Conservation (phyloP, 2,329 filamentous ascomycete species). For the Trichothecium sympodiale region DNA sequence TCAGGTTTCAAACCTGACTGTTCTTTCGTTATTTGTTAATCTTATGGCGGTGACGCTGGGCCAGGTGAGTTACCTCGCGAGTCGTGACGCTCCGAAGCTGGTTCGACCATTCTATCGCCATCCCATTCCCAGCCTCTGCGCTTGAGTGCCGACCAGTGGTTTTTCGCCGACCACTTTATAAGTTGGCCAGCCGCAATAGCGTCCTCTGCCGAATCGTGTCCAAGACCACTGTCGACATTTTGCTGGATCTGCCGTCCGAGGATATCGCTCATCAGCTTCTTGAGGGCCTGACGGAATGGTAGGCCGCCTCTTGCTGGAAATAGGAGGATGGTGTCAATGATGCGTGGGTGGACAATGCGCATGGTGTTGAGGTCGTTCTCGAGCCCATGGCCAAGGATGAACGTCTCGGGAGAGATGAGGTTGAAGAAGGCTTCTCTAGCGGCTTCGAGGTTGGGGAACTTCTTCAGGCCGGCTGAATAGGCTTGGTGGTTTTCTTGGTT, state of each 20-base stretch:
- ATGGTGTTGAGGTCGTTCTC: slow-evolving; percentile 89
- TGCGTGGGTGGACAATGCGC: slow-evolving; percentile 71
- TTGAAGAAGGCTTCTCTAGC: slow-evolving; percentile 71
- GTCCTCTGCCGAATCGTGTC: slow-evolving; percentile 90
- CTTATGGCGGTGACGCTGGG: too few species aligned
- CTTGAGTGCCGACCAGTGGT: slow-evolving; percentile 59
- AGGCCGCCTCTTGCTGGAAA: slow-evolving; percentile 70
- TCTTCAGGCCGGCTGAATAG: slow-evolving; percentile 40
- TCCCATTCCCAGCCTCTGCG: slow-evolving; percentile 49
- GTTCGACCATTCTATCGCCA: too few species aligned
- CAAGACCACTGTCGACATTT: slow-evolving; percentile 40
- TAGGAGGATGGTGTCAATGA: slow-evolving; percentile 78
- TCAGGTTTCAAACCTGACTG: too few species aligned
- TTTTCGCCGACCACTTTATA: slow-evolving; percentile 36
- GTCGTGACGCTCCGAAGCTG: too few species aligned
- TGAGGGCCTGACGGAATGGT: slow-evolving; percentile 69
- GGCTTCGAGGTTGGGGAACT: slow-evolving; percentile 62
- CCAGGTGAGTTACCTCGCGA: too few species aligned
- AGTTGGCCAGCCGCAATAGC: slow-evolving; percentile 81
- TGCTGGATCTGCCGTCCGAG: slow-evolving; percentile 72
- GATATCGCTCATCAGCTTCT: slow-evolving; percentile 56
- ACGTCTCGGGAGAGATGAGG: slow-evolving; percentile 63
- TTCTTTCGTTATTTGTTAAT: too few species aligned
- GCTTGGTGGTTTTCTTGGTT: too few species aligned
- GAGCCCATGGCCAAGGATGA: slow-evolving; percentile 83